These are phyloP conservation scores for Ilyonectria sp. DNA, from an alignment of 2,329 filamentous ascomycete genomes.

Conservation along the genomic window DNA sequence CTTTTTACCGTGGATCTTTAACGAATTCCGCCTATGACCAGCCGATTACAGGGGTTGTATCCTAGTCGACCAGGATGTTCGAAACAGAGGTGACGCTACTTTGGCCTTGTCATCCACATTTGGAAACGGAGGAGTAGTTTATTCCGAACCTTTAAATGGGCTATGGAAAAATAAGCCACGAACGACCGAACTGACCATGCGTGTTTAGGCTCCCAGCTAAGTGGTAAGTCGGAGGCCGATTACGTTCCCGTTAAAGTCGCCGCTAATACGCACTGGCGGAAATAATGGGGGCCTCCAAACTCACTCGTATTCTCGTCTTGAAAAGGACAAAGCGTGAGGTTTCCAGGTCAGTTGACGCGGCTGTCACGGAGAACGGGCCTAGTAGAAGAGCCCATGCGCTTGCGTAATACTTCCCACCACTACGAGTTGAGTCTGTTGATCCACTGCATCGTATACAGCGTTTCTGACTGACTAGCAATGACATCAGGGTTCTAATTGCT, in stretches of 20 bases:
- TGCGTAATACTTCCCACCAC: no score
- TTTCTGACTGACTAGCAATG: neutral
- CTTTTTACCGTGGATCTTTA: conserved; percentile 5
- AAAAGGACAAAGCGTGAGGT: no score
- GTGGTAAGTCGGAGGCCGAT: neutral
- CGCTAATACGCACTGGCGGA: no score
- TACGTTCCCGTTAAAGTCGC: neutral
- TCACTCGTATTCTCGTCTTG: no score
- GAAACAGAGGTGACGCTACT: conserved; percentile 9
- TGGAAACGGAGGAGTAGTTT: conserved; percentile 11
- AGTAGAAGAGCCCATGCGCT: no score
- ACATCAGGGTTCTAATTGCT: neutral
- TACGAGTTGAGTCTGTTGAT: no score
- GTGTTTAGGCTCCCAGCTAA: neutral
- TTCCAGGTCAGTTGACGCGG: no score
- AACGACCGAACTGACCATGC: neutral
- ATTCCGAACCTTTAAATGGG: neutral
- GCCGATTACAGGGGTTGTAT: neutral
- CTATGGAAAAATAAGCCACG: neutral
- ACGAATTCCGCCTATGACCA: conserved; percentile 20
- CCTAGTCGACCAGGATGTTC: neutral
- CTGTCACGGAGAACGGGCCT: no score
- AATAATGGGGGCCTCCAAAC: no score
- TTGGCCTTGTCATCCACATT: conserved; percentile 5
- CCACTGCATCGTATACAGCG: no score